A percentile compares a stretch with the other conserved stretches of the same genome.
Evolutionary conservation across 345 rosid genomes (phyloP).

Genomic region (Populus nigra): DNA sequence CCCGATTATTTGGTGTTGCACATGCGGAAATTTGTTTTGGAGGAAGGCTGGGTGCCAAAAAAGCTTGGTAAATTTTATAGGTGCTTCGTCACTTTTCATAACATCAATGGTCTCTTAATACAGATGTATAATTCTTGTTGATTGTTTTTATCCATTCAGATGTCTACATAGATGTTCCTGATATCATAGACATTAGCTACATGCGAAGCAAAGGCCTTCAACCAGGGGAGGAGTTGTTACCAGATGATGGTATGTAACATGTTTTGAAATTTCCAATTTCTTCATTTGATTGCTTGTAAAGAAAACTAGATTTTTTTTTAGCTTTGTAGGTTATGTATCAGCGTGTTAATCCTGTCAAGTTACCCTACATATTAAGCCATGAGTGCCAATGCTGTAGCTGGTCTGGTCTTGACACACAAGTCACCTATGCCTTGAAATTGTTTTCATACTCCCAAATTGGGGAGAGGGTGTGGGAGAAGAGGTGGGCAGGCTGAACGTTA

Average conservation of each 20-base stretch:
- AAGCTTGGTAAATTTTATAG: slow-evolving; percentile 62
- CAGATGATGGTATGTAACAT: slow-evolving; percentile 58
- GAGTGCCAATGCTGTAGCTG: no score
- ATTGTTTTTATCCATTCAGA: slow-evolving; percentile 41
- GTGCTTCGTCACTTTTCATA: neutral
- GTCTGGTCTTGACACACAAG: neutral
- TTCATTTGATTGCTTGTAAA: neutral
- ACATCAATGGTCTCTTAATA: neutral
- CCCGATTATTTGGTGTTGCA: slow-evolving; percentile 96
- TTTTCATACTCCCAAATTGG: neutral
- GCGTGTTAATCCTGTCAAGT: neutral
- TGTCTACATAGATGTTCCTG: slow-evolving; percentile 94
- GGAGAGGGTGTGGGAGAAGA: neutral
- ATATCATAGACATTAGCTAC: slow-evolving; percentile 82
- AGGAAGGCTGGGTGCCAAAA: slow-evolving; percentile 98
- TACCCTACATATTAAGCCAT: neutral
- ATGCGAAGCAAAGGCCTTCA: slow-evolving; percentile 96
- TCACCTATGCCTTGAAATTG: neutral
- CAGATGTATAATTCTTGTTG: neutral
- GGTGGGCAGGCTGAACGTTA: neutral
- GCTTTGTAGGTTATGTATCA: no score
- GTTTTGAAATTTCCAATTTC: neutral
- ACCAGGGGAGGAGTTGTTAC: slow-evolving; percentile 87
- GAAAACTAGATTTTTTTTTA: neutral
- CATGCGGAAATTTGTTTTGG: slow-evolving; percentile 96